These are phyloP conservation scores for Volvox africanus DNA, from an alignment of 139 green algal genomes.

Conservation along the genomic window DNA sequence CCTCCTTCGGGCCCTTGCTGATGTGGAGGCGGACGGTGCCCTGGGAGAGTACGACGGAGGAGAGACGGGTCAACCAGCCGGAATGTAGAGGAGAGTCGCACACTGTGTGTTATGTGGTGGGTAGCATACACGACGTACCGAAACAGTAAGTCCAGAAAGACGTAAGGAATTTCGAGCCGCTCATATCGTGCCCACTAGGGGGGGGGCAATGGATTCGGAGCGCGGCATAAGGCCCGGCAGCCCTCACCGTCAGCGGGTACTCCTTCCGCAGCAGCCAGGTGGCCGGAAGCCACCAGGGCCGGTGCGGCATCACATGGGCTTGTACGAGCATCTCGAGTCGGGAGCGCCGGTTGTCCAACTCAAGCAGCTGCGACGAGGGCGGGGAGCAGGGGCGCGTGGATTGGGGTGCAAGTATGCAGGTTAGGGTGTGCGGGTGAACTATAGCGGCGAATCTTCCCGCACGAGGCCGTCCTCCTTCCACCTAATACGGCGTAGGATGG, in stretches of 20 bases:
- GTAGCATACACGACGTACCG: too few species aligned
- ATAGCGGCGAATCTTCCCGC: too few species aligned
- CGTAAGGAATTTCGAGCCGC: too few species aligned
- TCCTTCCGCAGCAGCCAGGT: constrained; percentile 39
- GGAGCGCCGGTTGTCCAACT: constrained; percentile 43
- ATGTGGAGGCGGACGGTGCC: constrained; percentile 22
- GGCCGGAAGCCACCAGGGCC: constrained; percentile 44
- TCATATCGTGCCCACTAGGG: too few species aligned
- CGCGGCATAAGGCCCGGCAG: not conserved
- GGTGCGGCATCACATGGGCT: not conserved
- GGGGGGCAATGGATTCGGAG: too few species aligned
- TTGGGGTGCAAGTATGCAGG: not conserved
- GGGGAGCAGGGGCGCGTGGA: not conserved
- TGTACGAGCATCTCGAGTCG: not conserved
- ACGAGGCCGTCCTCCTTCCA: too few species aligned
- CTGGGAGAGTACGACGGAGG: not conserved
- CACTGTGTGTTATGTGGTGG: too few species aligned
- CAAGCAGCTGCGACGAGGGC: not conserved
- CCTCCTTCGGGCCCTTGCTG: not conserved
- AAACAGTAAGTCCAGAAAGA: too few species aligned
- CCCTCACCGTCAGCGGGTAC: constrained; percentile 11
- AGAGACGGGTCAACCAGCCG: not conserved
- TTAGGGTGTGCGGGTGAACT: too few species aligned
- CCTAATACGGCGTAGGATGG: too few species aligned
- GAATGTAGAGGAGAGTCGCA: too few species aligned